Conservation (phyloP, 495 filamentous ascomycete species). For the Acidomyces sp. region DNA sequence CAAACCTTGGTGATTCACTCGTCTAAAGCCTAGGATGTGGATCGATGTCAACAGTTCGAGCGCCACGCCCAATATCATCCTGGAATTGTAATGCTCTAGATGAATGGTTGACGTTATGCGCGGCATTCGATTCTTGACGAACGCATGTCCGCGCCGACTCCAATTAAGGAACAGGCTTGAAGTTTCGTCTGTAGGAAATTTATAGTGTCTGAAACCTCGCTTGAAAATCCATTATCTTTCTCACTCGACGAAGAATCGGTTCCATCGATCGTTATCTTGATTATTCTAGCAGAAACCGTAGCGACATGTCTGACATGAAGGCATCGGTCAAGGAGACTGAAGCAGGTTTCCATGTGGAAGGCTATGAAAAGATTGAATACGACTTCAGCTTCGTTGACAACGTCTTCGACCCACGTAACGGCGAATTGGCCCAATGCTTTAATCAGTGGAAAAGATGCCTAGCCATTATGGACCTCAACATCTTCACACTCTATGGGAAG, state of each 20-base stretch:
- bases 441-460: conserved; percentile 43
- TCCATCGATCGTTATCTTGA: too few species aligned
- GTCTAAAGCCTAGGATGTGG: too few species aligned
- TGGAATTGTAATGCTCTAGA: not conserved
- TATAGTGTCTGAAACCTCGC: too few species aligned
- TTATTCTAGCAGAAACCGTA: too few species aligned
- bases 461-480: conserved; percentile 48
- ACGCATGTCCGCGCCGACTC: too few species aligned
- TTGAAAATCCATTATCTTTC: too few species aligned
- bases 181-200: too few species aligned
- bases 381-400: conserved; percentile 53
- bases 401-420: conserved; percentile 41
- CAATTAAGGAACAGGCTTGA: too few species aligned
- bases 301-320: conserved; percentile 48
- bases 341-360: conserved; percentile 46
- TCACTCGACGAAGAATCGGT: too few species aligned
- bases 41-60: not conserved
- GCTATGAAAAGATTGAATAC: conserved; percentile 54
- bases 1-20: too few species aligned
- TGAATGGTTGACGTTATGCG: conserved; percentile 9
- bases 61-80: too few species aligned
- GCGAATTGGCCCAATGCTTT: conserved; percentile 44
- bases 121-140: not conserved
- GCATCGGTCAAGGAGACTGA: conserved; percentile 42
- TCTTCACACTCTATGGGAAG: conserved; percentile 44